Evolutionary conservation across 139 green algal species (phyloP).

Genomic region (Coelastrella sp.): DNA sequence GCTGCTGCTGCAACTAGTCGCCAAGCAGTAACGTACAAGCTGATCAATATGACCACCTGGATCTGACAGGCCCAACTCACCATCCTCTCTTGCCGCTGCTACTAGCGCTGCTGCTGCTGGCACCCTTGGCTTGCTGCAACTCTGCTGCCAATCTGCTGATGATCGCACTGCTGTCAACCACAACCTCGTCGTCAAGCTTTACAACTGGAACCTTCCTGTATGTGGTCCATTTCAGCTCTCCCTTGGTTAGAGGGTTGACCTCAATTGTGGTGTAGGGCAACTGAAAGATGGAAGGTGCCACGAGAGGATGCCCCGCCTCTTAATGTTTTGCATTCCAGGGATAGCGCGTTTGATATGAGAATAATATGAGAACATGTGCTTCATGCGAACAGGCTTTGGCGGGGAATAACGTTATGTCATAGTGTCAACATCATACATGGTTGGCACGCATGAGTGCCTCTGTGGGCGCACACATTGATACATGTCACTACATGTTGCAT

Average conservation of each 20-base stretch:
- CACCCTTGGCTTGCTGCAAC: conserved; percentile 46
- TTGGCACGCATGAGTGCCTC: too few relatives aligned
- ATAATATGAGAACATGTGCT: too few relatives aligned
- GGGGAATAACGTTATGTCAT: too few relatives aligned
- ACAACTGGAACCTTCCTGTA: conserved; percentile 81
- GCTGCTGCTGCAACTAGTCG: not conserved
- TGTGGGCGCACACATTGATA: too few relatives aligned
- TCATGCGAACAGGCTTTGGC: too few relatives aligned
- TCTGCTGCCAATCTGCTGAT: conserved; percentile 81
- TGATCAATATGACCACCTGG: not conserved
- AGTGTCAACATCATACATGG: too few relatives aligned
- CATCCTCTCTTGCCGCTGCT: conserved; percentile 13
- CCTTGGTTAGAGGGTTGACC: conserved; percentile 97
- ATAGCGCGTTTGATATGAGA: too few relatives aligned
- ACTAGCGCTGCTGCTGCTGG: conserved; percentile 37
- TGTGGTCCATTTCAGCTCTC: conserved; percentile 88
- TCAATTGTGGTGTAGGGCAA: conserved; percentile 94
- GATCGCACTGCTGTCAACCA: conserved; percentile 90
- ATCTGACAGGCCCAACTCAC: not conserved
- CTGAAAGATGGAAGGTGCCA: conserved; percentile 49
- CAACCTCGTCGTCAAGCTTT: conserved; percentile 80
- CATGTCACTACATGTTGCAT: too few relatives aligned
- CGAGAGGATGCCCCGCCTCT: too few relatives aligned
- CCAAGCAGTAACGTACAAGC: not conserved
- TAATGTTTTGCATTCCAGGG: too few relatives aligned